phyloP scores from a whole-genome alignment of 2,329 filamentous ascomycete genomes.

The Pyricularia grisea region DNA sequence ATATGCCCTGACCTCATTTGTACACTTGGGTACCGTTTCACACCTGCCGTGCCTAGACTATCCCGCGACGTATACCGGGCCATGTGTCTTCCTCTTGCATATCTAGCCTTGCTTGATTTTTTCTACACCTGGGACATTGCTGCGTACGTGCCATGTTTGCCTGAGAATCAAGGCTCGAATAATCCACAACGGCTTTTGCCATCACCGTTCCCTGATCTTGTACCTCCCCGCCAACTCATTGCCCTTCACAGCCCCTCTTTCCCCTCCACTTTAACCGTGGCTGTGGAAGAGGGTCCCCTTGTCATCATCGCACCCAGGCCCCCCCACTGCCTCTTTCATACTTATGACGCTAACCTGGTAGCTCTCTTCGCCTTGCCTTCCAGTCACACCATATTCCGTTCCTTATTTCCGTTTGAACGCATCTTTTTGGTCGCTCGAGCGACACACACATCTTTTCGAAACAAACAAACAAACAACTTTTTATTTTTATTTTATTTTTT shows the following conservation, averaged over 20 bases:
- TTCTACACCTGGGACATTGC: background rate
- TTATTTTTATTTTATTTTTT: too few relatives aligned
- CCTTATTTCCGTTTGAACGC: background rate
- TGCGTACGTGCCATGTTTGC: background rate
- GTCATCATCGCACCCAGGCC: background rate
- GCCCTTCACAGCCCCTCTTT: constrained; percentile 1
- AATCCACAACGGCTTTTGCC: background rate
- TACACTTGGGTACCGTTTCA: background rate
- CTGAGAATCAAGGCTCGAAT: background rate
- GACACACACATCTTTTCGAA: background rate
- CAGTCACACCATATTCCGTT: background rate
- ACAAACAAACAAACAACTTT: background rate
- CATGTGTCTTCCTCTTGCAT: background rate
- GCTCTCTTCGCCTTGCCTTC: background rate
- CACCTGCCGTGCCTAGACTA: background rate
- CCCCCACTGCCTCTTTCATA: background rate
- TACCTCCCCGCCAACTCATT: background rate
- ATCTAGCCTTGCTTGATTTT: background rate
- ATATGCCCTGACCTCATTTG: background rate
- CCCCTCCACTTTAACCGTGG: background rate
- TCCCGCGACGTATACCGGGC: background rate
- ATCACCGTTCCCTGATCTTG: background rate
- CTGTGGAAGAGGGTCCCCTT: constrained; percentile 1
- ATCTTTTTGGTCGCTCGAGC: background rate
- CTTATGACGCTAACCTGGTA: background rate